Base-by-base conservation (phyloP, 2,329 filamentous ascomycete species). In the Ceratocystis ficicola region DNA sequence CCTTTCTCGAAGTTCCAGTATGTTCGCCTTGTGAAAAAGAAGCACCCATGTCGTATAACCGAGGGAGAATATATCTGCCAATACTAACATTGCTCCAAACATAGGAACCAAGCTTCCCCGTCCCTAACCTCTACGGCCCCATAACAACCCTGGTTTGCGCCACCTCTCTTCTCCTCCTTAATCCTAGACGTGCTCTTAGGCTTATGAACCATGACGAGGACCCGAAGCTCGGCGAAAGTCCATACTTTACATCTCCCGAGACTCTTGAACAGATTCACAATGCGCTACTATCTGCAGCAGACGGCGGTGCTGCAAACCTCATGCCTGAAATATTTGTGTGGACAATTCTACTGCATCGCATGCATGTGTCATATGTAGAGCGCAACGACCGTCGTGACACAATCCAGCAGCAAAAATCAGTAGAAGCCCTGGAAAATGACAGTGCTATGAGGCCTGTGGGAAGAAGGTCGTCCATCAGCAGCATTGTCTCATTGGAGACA, bases 301-400 rank as follows among this genome's bases (percentile, higher is more conserved):
- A 79, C 32, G 72, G 76, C 22, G 81, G 81, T 17, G 78, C 83
- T n/a, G 77, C 79, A 46, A 83, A 83, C 44, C 88, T 88, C 22
- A 85, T 83, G 65, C 89, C 90, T 1, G 84, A 89, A 20, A 81
- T 90, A 22, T 88, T 95, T 70, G 84, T 88, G 2, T 97, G 92
- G 92, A 85, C 86, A 3, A 78, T 93, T 61, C 82, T 96, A 30
- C 78, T 92, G 8, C 83, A 88, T 71, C 80, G 82, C 30, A 84
- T 94, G 76, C 83, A 84, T 69, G 76, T 83, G 52, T 82, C 83
- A 12, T 87, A 85, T 69, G 79, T 83, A 66, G 79, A 79, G 63
- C 79, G 86, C 59, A 83, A 83, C 48, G 85, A 88, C 72, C 80
- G 81, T 67, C 76, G 83, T 61, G 83, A 85, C 69, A 76, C 81